phyloP scores from a whole-genome alignment of 2,329 filamentous ascomycete genomes.

The Exophiala sp. region DNA sequence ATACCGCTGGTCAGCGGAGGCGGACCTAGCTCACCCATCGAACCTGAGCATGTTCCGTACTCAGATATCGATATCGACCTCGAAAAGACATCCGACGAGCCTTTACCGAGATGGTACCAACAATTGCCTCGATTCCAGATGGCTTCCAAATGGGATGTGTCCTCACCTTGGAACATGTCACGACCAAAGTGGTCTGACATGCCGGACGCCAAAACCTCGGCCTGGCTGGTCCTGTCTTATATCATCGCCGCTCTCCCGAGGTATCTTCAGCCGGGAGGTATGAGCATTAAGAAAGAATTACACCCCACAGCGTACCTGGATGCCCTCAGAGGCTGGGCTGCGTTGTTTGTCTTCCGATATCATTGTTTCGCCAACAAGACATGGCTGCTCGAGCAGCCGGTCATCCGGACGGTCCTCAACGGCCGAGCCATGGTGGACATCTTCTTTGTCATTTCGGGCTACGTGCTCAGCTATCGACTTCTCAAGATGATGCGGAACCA shows the following conservation, averaged over 20 bases:
- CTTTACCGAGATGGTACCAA: slow-evolving; percentile 16
- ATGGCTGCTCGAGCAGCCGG: slow-evolving; percentile 13
- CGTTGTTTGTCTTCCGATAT: slow-evolving; percentile 21
- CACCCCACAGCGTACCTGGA: slow-evolving; percentile 30
- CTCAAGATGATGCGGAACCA: slow-evolving; percentile 27
- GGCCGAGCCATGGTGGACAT: slow-evolving; percentile 36
- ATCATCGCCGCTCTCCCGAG: slow-evolving; percentile 8
- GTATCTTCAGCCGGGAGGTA: slow-evolving; percentile 10
- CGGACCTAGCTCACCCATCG: not conserved
- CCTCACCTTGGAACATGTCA: not conserved
- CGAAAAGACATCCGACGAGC: slow-evolving; percentile 8
- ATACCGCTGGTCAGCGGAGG: slow-evolving; percentile 3
- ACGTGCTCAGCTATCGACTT: slow-evolving; percentile 42
- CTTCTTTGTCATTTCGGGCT: slow-evolving; percentile 47
- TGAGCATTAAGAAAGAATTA: slow-evolving; percentile 11
- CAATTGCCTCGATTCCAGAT: slow-evolving; percentile 3
- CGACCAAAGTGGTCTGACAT: not conserved
- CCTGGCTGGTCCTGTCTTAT: slow-evolving; percentile 5
- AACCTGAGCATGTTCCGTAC: not conserved
- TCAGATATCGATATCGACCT: slow-evolving; percentile 12
- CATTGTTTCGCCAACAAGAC: slow-evolving; percentile 18
- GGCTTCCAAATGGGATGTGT: not conserved
- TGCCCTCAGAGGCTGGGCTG: slow-evolving; percentile 29
- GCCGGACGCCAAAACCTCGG: slow-evolving; percentile 4
- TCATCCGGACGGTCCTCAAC: slow-evolving; percentile 17